These are phyloP conservation scores for Stemphylium vesicarium DNA, from an alignment of 2,329 filamentous ascomycete genomes.

Conservation along the genomic window DNA sequence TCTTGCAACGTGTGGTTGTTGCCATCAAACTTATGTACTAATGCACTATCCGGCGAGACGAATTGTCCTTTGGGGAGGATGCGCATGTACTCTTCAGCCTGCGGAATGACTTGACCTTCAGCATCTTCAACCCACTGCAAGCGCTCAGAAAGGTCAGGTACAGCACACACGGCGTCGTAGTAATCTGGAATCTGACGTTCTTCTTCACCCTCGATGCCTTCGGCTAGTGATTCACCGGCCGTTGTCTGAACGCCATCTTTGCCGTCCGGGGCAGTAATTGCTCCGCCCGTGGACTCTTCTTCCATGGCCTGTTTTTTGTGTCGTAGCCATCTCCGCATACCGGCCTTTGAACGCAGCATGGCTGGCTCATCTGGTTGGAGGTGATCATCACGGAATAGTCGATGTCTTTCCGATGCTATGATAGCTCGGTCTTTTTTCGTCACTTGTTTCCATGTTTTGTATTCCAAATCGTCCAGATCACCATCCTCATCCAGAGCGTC, in stretches of 20 bases:
- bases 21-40: slow-evolving; percentile 81
- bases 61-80: slow-evolving; percentile 79
- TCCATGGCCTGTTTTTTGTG: slow-evolving; percentile 71
- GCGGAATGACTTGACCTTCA: slow-evolving; percentile 87
- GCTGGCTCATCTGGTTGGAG: slow-evolving; percentile 89
- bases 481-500: slow-evolving; percentile 75
- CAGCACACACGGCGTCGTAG: slow-evolving; percentile 83
- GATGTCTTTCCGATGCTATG: slow-evolving; percentile 82
- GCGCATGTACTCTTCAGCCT: slow-evolving; percentile 81
- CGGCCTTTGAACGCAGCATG: slow-evolving; percentile 80
- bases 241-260: slow-evolving; percentile 56
- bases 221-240: slow-evolving; percentile 79
- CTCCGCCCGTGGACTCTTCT: slow-evolving; percentile 52
- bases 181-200: slow-evolving; percentile 90
- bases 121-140: slow-evolving; percentile 89
- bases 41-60: slow-evolving; percentile 72
- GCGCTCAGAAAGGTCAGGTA: slow-evolving; percentile 81
- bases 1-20: slow-evolving; percentile 97
- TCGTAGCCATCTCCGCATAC: slow-evolving; percentile 87
- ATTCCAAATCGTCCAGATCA: slow-evolving; percentile 86
- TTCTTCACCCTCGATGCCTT: slow-evolving; percentile 85
- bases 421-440: slow-evolving; percentile 94
- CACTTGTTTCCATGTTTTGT: slow-evolving; percentile 98
- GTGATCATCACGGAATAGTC: slow-evolving; percentile 83
- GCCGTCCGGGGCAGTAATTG: slow-evolving; percentile 56